Base-by-base conservation (phyloP, 192 early-diverging fungal species). In the Coemansia sp. region DNA sequence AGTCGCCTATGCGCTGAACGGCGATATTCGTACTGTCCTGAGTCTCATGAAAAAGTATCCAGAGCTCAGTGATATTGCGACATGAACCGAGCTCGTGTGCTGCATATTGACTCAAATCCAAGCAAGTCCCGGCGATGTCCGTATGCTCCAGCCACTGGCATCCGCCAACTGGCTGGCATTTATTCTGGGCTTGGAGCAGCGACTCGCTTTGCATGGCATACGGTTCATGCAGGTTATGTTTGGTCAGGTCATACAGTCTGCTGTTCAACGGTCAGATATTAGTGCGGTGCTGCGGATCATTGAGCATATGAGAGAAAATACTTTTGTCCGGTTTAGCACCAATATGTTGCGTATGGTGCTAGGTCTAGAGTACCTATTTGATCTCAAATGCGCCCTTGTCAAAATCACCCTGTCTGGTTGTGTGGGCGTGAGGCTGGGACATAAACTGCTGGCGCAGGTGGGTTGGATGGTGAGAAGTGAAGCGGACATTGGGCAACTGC, bases 11-110 rank as follows among this genome's bases (percentile, higher is more conserved):
- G 75, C 80, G 12, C 31, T 40, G 34, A 11, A 29, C 4, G 69
- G 72, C 65, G 72, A 82, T 38, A 62, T 82, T n/a, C 36, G 36
- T 10, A 38, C 69, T 15, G 47, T 82, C 1, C 29, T 77, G 34
- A 50, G 72, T 33, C 66, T 72, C n/a, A 82, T 82, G 72, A 55
- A n/a, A 15, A 53, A 57, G 24, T 20, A 44, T 11, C 68, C 63
- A 9, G 3, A 16, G 47, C 72, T 74, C 9, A 68, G 69, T 62
- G 75, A 74, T 22, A 62, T 67, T 11, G 72, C 62, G 0, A 58
- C 40, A 8, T 82, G 80, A 75, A 74, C 75, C 1, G 29, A 50
- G 29, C 33, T 82, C 0, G 47, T 82, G 27, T 1, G 27, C 27
- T 27, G 27, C 27, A 27, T 27, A 27, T 27, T 27, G 27, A 27